Evolutionary conservation across 768 basidiomycete species (phyloP).

Genomic region (Lactarius deliciosus): DNA sequence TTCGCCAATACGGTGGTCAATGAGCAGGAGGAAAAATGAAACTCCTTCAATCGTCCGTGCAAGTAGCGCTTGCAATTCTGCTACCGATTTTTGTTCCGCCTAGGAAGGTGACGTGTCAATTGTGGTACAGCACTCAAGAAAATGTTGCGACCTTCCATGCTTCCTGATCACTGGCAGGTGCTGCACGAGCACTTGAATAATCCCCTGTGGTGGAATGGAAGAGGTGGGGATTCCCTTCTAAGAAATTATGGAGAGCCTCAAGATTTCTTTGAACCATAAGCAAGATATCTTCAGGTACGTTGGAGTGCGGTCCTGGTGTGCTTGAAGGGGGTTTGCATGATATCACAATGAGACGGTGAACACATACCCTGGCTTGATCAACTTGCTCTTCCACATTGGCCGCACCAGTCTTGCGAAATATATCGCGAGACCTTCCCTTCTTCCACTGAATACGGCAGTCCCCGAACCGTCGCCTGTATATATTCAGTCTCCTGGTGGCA

Average conservation of each 20-base stretch:
- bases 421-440: conserved; percentile 83
- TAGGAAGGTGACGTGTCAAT: conserved; percentile 36
- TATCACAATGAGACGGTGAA: conserved; percentile 2
- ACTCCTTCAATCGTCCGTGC: conserved; percentile 90
- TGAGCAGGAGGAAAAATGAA: conserved; percentile 88
- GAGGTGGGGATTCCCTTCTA: conserved; percentile 79
- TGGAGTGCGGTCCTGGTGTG: conserved; percentile 31
- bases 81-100: conserved; percentile 82
- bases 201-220: conserved; percentile 83
- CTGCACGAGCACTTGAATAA: conserved; percentile 51
- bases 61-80: conserved; percentile 71
- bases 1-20: conserved; percentile 87
- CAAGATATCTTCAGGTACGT: conserved; percentile 60
- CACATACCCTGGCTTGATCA: conserved; percentile 63
- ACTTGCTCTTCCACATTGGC: conserved; percentile 82
- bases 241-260: conserved; percentile 69
- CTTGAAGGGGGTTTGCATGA: conserved; percentile 19
- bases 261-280: conserved; percentile 79
- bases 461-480: conserved; percentile 44
- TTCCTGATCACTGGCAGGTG: conserved; percentile 70
- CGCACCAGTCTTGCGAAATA: conserved; percentile 84
- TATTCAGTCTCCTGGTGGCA: background rate
- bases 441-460: conserved; percentile 78
- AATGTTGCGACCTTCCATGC: conserved; percentile 71
- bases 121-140: background rate